Percentiles rank a stretch among this genome's conserved stretches.
Conservation (phyloP, 805 yeast species). For the Saccharomycopsis lassenensis region DNA sequence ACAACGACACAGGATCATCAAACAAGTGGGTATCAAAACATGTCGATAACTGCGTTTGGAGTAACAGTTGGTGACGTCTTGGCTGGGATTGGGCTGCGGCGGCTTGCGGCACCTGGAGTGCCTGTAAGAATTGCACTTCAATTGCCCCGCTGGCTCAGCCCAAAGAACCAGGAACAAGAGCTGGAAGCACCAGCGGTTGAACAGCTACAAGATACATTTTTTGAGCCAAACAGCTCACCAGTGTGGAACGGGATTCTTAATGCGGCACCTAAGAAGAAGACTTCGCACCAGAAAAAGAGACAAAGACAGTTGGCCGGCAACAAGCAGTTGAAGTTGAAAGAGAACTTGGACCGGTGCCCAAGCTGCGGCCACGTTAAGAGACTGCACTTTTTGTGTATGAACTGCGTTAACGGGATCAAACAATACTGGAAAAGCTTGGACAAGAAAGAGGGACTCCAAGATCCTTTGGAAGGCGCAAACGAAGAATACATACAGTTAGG, state of each 20-base stretch:
- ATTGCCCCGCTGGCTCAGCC: too few species aligned
- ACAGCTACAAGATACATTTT: too few species aligned
- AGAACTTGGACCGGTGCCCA: slow-evolving; percentile 82
- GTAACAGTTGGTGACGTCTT: too few species aligned
- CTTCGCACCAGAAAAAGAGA: slow-evolving; percentile 78
- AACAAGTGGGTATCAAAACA: too few species aligned
- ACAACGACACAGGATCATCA: too few species aligned
- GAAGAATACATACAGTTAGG: slow-evolving; percentile 21
- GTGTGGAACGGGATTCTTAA: slow-evolving; percentile 50
- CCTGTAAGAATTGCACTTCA: too few species aligned
- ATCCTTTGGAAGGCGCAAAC: slow-evolving; percentile 20
- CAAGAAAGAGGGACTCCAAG: slow-evolving; percentile 25
- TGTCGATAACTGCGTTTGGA: too few species aligned
- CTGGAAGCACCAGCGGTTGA: too few species aligned
- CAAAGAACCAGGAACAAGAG: too few species aligned
- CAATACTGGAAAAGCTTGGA: slow-evolving; percentile 47
- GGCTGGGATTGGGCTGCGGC: too few species aligned
- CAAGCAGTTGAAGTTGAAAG: slow-evolving; percentile 66
- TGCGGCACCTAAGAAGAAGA: slow-evolving; percentile 94
- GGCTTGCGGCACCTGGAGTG: too few species aligned
- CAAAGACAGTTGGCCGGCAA: slow-evolving; percentile 71
- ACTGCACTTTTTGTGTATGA: slow-evolving; percentile 85
- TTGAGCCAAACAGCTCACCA: too few species aligned
- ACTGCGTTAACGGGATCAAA: slow-evolving; percentile 77
- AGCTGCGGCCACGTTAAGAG: slow-evolving; percentile 91